Evolutionary conservation across 2,329 filamentous ascomycete species (phyloP).

Genomic region (Claviceps purpurea): DNA sequence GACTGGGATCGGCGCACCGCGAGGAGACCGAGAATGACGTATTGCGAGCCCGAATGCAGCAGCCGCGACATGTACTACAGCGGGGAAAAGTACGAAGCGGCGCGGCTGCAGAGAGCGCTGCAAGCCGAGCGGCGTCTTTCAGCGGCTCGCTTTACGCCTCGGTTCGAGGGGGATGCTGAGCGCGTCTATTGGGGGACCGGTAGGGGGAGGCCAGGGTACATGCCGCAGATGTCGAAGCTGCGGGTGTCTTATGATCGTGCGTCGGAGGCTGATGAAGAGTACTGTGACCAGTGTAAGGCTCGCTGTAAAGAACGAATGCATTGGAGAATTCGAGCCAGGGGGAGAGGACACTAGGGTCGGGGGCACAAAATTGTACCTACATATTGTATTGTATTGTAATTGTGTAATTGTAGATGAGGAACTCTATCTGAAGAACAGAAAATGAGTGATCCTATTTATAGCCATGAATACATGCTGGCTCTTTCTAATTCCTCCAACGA

Average conservation of each 20-base stretch:
- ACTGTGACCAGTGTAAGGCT: no score
- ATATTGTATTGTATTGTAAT: no score
- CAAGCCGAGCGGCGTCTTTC: background rate
- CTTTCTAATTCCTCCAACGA: no score
- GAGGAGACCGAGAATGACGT: background rate
- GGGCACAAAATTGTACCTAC: no score
- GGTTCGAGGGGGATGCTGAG: background rate
- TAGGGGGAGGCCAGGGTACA: background rate
- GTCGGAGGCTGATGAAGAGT: background rate
- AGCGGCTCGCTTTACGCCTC: background rate
- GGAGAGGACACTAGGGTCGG: no score
- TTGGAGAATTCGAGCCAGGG: no score
- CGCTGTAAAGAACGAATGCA: no score
- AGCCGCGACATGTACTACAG: background rate
- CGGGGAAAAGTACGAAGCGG: background rate
- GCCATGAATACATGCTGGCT: no score
- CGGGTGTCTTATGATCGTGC: background rate
- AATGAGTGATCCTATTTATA: no score
- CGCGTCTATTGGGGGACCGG: background rate
- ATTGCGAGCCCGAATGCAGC: background rate
- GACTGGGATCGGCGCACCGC: background rate
- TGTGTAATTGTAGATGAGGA: no score
- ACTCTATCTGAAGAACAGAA: no score
- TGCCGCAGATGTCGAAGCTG: background rate
- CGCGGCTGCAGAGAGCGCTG: background rate